A percentile compares a stretch with the other conserved stretches of the same genome.
Evolutionary conservation across 768 basidiomycete genomes (phyloP).

Genomic region (Suillus tomentosus): DNA sequence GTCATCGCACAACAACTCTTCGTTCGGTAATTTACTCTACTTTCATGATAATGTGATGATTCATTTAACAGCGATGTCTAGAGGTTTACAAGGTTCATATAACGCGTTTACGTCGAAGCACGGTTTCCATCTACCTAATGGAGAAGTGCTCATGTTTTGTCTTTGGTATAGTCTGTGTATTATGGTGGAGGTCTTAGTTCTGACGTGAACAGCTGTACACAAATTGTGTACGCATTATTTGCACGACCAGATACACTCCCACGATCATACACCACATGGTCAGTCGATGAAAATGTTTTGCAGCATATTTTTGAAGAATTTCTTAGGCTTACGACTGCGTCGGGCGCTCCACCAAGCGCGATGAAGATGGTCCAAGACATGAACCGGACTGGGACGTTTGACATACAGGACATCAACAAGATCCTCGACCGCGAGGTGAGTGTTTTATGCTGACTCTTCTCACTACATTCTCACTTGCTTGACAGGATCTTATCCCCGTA

Average conservation of each 20-base stretch:
- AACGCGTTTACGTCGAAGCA: constrained; percentile 73
- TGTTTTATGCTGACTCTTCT: neutral
- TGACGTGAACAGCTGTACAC: constrained; percentile 59
- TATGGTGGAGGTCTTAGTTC: neutral
- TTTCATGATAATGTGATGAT: neutral
- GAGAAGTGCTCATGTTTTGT: constrained; percentile 80
- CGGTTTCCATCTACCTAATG: constrained; percentile 75
- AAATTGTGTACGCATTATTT: constrained; percentile 82
- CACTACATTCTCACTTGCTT: neutral
- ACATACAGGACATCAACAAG: constrained; percentile 57
- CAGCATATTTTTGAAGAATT: neutral
- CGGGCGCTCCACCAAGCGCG: constrained; percentile 59
- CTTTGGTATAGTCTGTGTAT: constrained; percentile 50
- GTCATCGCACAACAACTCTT: constrained; percentile 87
- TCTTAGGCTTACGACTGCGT: constrained; percentile 71
- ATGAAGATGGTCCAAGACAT: constrained; percentile 63
- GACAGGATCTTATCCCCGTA: constrained; percentile 53
- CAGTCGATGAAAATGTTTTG: constrained; percentile 15
- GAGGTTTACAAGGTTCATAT: constrained; percentile 89
- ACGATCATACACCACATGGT: constrained; percentile 77
- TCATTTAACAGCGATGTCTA: constrained; percentile 26
- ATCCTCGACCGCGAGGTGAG: constrained; percentile 52
- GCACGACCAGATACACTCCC: constrained; percentile 83
- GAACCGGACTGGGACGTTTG: constrained; percentile 57
- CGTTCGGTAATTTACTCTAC: constrained; percentile 56